These are phyloP conservation scores for Neopestalotiopsis sp. DNA, from an alignment of 2,329 filamentous ascomycete species.

Conservation along the genomic window DNA sequence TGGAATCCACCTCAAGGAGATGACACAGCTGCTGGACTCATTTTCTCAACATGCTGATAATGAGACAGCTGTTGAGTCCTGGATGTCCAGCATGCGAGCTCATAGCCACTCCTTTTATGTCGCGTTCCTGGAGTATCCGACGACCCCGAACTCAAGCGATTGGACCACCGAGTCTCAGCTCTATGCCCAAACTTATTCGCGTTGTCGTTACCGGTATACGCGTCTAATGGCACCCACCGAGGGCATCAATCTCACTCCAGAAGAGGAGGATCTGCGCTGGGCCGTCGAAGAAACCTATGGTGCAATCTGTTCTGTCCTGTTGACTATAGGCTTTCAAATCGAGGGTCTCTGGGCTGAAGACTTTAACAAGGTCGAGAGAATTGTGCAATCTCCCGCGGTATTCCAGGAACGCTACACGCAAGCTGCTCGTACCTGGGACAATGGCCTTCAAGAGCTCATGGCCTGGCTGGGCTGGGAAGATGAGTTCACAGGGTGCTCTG, in stretches of 20 bases:
- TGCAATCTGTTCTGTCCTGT: constrained; percentile 46
- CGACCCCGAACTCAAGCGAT: constrained; percentile 22
- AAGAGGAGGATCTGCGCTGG: constrained; percentile 44
- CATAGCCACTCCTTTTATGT: constrained; percentile 50
- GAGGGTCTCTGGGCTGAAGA: constrained; percentile 43
- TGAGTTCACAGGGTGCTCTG: constrained; percentile 47
- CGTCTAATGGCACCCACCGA: constrained; percentile 37
- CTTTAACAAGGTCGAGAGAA: constrained; percentile 18
- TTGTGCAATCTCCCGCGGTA: constrained; percentile 29
- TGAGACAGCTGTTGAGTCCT: constrained; percentile 31
- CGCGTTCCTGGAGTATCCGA: constrained; percentile 51
- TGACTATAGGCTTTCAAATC: constrained; percentile 48
- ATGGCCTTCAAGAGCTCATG: constrained; percentile 46
- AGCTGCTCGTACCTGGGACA: constrained; percentile 32
- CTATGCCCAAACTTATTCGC: constrained; percentile 43
- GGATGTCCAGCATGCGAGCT: constrained; percentile 40
- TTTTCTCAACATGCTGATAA: constrained; percentile 29
- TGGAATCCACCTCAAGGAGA: constrained; percentile 37
- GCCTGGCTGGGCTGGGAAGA: constrained; percentile 58
- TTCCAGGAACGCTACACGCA: neutral
- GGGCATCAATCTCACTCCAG: constrained; percentile 32
- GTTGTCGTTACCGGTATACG: constrained; percentile 49
- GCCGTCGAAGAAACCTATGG: constrained; percentile 47
- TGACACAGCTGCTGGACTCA: constrained; percentile 35
- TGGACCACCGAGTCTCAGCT: constrained; percentile 41